Evolutionary conservation across 768 basidiomycete species (phyloP), one percentile per base, ranked within the genome.

Genomic region (Mycena haematopus): DNA sequence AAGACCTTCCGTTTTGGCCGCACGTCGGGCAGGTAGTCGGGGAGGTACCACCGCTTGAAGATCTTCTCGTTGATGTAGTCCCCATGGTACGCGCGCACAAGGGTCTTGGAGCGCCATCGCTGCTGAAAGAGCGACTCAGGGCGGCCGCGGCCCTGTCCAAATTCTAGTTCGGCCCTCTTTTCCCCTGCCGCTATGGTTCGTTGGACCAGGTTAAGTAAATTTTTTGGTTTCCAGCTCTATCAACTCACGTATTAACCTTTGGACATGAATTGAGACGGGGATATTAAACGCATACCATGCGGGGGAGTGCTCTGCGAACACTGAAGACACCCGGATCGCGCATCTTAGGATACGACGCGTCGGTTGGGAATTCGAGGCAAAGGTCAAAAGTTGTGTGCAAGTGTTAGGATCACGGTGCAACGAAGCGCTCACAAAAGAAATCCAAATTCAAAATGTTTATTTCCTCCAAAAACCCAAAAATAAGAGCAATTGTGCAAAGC

Each of bases 21-120:
- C 56, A 93, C 91, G 70, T 95, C 93, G 0, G 93, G 96, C 17
- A 99, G 82, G 0, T 84, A 88, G 62, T 85, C 81, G 17, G 96
- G 96, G 38, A 99, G 84, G 74, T 95, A 99, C 91, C 94, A 95
- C 60, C 91, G 86, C 73, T 95, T 95, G 84, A 98, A 99, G 38
- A 89, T 89, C 70, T 89, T 91, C 80, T 96, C 94, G 56, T 88
- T 88, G 64, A 98, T 95, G 72, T 85, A 90, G 82, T 97, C 96
- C 24, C 96, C 95, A 72, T 99, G 97, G 82, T 99, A 99, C 5
- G 88, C 96, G 58, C 96, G 88, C 33, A 94, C 84, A 61, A 94
- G 86, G 5, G 88, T 83, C 76, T 96, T 97, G 14, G 93, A 86
- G 21, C 79, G 80, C 93, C 95, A 98, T 42, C 95, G 90, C 70